Conservation (phyloP, 2,329 filamentous ascomycete genomes). For the Helicocarpus griseus region DNA sequence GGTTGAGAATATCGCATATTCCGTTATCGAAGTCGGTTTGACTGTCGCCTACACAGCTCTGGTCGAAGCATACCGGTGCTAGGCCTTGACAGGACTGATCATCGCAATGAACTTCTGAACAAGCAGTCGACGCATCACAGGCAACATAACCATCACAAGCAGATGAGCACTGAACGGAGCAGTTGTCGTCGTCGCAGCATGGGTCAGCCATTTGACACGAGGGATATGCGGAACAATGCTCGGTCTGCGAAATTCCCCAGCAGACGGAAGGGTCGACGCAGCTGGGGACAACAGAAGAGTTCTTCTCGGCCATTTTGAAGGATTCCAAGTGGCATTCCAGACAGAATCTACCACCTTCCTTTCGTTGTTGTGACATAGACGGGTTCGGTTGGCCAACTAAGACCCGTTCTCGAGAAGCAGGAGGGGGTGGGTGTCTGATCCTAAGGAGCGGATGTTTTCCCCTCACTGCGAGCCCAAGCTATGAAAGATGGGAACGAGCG, state of each 20-base stretch:
- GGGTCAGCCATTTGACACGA: conserved; percentile 9
- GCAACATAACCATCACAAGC: conserved; percentile 33
- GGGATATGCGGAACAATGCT: conserved; percentile 19
- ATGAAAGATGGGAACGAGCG: background rate
- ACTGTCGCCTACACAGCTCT: conserved; percentile 24
- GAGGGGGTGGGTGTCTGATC: background rate
- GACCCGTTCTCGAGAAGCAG: background rate
- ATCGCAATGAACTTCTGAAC: conserved; percentile 28
- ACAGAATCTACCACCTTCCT: conserved; percentile 24
- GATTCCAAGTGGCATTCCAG: conserved; percentile 34
- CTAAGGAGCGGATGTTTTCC: background rate
- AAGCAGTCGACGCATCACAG: conserved; percentile 29
- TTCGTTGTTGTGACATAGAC: conserved; percentile 8
- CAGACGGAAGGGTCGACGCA: conserved; percentile 14
- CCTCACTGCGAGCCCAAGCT: no score
- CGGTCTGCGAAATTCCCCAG: conserved; percentile 23
- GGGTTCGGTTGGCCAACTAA: background rate
- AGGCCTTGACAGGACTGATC: conserved; percentile 18
- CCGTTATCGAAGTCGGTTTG: conserved; percentile 17
- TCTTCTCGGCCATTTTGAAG: conserved; percentile 26
- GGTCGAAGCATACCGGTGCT: conserved; percentile 28
- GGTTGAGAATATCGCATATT: conserved; percentile 25
- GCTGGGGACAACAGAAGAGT: conserved; percentile 16
- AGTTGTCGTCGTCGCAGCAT: conserved; percentile 32
- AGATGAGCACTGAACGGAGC: conserved; percentile 28